Base-by-base conservation (phyloP, 164 flowering plant species). In the Echeveria elegans region DNA sequence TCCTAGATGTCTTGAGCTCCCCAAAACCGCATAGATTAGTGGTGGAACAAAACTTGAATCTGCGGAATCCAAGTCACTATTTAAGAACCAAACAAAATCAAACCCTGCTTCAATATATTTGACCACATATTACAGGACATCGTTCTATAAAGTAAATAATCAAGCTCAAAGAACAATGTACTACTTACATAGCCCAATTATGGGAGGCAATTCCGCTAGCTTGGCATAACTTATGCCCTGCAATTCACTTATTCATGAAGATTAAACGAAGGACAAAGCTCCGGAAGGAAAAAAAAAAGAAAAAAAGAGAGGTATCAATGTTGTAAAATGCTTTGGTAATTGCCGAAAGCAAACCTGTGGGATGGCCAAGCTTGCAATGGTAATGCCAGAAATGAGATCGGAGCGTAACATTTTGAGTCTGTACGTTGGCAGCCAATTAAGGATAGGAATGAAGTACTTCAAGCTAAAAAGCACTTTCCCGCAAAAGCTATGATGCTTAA, bases 21-120 rank as follows among this genome's bases (percentile, higher is more conserved):
- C 89, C 28, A 85, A 75, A 23, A 81, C 59, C 6, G 92, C 74
- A 64, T 85, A 87, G 26, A 83, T 67, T 68, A 85, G 66, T 18
- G 92, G 92, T 15, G 92, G 92, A 14, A 87, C 86, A 73, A 85
- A 83, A 64, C 92, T 87, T 21, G 88, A 83, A 71, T 87, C 92
- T 87, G 77, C 72, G 78, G 19, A 36, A 31, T n/a, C n/a, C n/a
- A n/a, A n/a, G n/a, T n/a, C n/a, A n/a, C n/a, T n/a, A n/a, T n/a
- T n/a, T n/a, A n/a, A n/a, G n/a, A n/a, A n/a, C n/a, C n/a, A n/a
- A n/a, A n/a, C n/a, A n/a, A n/a, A n/a, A n/a, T n/a, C n/a, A n/a
- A n/a, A n/a, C n/a, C n/a, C n/a, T n/a, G n/a, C n/a, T n/a, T n/a
- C n/a, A n/a, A n/a, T n/a, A n/a, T n/a, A n/a, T n/a, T n/a, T n/a